Evolutionary conservation across 208 protist species (phyloP).

Genomic region (Histomonas meleagridis): DNA sequence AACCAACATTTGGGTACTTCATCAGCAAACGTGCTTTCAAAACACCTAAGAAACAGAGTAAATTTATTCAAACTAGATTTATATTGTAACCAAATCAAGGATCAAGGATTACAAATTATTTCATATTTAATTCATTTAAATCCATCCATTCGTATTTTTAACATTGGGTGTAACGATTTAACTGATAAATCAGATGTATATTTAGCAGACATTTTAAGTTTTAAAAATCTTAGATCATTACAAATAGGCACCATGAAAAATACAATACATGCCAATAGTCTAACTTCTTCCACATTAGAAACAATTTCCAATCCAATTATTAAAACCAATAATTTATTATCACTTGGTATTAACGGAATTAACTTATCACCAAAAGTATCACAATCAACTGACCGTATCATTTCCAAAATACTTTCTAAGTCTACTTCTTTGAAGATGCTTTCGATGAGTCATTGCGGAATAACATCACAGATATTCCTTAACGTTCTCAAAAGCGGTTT

Average conservation of each 20-base stretch:
- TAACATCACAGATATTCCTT: neutral
- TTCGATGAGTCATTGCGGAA: neutral
- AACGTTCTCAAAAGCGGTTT: conserved; percentile 6
- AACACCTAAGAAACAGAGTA: neutral
- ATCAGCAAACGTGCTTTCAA: conserved; percentile 10
- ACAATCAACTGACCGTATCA: neutral
- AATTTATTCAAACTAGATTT: neutral
- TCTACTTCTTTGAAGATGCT: neutral
- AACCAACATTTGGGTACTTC: conserved; percentile 16
- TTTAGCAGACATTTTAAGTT: neutral
- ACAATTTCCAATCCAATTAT: neutral
- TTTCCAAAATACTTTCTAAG: conserved; percentile 14
- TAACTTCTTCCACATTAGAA: conserved; percentile 1
- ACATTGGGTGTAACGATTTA: conserved; percentile 21
- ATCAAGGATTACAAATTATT: conserved; percentile 25
- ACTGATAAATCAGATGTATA: conserved; percentile 1
- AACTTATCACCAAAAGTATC: neutral
- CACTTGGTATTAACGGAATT: neutral
- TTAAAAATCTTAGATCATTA: neutral
- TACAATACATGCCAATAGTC: conserved; percentile 1
- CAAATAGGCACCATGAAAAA: conserved; percentile 17
- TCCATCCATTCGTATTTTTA: neutral
- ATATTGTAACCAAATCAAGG: conserved; percentile 19
- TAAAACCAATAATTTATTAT: neutral
- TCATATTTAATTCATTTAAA: conserved; percentile 8